These are phyloP conservation scores for Vicia sativa DNA, from an alignment of 306 rosid genomes.

Conservation along the genomic window DNA sequence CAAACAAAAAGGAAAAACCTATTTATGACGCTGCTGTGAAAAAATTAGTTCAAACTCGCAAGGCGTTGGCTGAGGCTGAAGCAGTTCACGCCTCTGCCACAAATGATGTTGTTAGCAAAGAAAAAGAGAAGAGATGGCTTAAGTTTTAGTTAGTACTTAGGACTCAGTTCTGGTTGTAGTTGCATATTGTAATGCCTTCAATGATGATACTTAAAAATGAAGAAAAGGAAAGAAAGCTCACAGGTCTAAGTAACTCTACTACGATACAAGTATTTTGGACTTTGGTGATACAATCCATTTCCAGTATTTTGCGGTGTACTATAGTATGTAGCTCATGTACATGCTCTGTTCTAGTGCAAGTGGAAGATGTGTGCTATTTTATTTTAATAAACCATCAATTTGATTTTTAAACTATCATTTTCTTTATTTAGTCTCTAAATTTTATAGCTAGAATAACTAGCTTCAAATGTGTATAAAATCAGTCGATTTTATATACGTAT, in stretches of 20 bases:
- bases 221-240: slow-evolving; percentile 13
- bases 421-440: no score
- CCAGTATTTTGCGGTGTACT: not conserved
- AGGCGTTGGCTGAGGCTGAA: slow-evolving; percentile 71
- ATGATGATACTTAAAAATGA: slow-evolving; percentile 12
- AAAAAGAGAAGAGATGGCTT: slow-evolving; percentile 93
- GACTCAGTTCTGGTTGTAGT: slow-evolving; percentile 13
- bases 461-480: no score
- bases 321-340: slow-evolving; percentile 20
- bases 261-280: slow-evolving; percentile 21
- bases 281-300: no score
- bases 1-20: slow-evolving; percentile 77
- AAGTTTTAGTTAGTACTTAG: slow-evolving; percentile 61
- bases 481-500: no score
- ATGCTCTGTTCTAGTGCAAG: slow-evolving; percentile 20
- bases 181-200: slow-evolving; percentile 30
- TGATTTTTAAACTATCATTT: no score
- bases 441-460: no score
- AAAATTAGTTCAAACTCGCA: slow-evolving; percentile 73
- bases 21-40: slow-evolving; percentile 86
- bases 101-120: slow-evolving; percentile 74
- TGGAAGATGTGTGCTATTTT: not conserved
- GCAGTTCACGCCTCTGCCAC: slow-evolving; percentile 86
- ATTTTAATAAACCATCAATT: no score
- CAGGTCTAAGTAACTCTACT: slow-evolving; percentile 12